These are phyloP conservation scores for Aspergillus piperis DNA, from an alignment of 2,329 filamentous ascomycete species.

Conservation along the genomic window DNA sequence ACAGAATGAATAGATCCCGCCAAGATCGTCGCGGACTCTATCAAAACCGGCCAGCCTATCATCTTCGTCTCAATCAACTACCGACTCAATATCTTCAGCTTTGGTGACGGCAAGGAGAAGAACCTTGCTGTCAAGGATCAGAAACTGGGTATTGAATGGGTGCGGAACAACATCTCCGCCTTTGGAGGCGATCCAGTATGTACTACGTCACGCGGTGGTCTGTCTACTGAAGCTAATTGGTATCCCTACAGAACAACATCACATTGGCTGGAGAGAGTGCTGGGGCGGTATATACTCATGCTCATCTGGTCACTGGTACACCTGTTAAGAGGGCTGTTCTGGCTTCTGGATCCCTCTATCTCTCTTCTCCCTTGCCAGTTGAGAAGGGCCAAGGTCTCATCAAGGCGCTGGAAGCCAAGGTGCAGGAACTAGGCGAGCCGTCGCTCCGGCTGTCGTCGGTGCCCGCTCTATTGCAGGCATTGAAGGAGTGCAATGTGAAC, in stretches of 20 bases:
- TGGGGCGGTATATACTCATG: constrained; percentile 49
- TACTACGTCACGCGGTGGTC: not conserved
- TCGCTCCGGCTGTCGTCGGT: constrained; percentile 36
- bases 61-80: constrained; percentile 49
- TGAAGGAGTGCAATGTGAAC: constrained; percentile 40
- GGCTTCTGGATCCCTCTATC: constrained; percentile 46
- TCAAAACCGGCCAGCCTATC: constrained; percentile 37
- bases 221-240: not conserved
- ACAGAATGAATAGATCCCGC: constrained; percentile 31
- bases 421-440: constrained; percentile 26
- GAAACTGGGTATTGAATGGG: constrained; percentile 41
- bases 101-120: constrained; percentile 44
- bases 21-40: constrained; percentile 40
- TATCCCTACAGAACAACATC: constrained; percentile 35
- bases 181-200: constrained; percentile 45
- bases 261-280: constrained; percentile 51
- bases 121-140: constrained; percentile 46
- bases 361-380: constrained; percentile 47
- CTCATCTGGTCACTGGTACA: constrained; percentile 39
- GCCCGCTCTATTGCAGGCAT: constrained; percentile 35
- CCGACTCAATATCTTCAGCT: constrained; percentile 49
- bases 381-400: constrained; percentile 36
- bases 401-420: constrained; percentile 30
- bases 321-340: constrained; percentile 40
- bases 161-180: constrained; percentile 40